These are phyloP conservation scores for Collybiopsis luxurians DNA, from an alignment of 768 basidiomycete genomes.

Conservation along the genomic window DNA sequence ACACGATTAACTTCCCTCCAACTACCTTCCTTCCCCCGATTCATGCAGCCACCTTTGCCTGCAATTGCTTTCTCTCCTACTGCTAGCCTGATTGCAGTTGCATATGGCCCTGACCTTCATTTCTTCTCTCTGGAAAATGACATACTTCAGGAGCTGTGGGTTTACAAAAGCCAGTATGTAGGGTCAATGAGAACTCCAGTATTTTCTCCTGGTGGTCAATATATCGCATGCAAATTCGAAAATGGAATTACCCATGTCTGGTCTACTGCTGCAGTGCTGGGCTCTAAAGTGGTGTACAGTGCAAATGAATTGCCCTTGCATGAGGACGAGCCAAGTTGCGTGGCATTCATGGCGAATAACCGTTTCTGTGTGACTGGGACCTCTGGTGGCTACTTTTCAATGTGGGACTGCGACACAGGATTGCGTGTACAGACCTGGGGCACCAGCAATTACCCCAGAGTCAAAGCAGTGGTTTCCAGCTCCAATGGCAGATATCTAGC, in stretches of 20 bases:
- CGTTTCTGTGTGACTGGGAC: neutral
- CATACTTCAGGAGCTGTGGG: neutral
- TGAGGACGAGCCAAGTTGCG: neutral
- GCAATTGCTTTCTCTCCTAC: neutral
- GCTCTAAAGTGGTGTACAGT: too few relatives aligned
- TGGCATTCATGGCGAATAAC: neutral
- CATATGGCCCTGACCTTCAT: neutral
- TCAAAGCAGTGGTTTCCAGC: neutral
- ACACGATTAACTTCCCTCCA: neutral
- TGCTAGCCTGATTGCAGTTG: neutral
- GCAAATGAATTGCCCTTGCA: too few relatives aligned
- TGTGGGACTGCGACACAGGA: slow-evolving; percentile 1
- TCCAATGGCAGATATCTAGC: neutral
- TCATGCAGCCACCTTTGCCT: neutral
- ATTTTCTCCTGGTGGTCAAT: neutral
- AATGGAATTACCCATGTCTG: neutral
- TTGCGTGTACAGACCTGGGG: neutral
- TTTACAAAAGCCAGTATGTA: neutral
- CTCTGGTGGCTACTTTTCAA: neutral
- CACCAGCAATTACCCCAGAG: neutral
- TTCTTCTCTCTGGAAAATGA: neutral
- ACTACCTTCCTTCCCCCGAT: neutral
- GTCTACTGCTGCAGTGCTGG: neutral
- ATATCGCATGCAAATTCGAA: neutral
- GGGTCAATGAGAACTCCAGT: neutral